Percentiles rank a stretch among this genome's conserved stretches.
These are phyloP conservation scores for Aspergillus transmontanensis DNA, from an alignment of 2,329 filamentous ascomycete species.

Conservation along the genomic window DNA sequence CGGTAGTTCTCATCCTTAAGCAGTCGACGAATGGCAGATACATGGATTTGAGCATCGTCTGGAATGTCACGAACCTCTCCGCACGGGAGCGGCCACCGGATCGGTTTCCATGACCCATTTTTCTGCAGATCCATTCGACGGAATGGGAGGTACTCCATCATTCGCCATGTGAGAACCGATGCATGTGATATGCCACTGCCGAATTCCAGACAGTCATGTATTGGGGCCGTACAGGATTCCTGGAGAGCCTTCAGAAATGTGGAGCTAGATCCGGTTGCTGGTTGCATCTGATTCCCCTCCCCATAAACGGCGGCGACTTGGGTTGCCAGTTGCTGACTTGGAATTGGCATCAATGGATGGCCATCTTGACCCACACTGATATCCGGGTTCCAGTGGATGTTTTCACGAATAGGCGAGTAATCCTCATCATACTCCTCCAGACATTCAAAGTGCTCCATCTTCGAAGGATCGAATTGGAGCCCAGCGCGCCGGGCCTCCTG, in stretches of 20 bases:
- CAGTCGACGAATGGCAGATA: conserved; percentile 74
- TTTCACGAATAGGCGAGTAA: conserved; percentile 37
- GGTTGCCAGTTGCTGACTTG: conserved; percentile 9
- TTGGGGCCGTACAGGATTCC: conserved; percentile 55
- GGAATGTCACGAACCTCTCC: conserved; percentile 80
- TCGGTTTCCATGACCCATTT: conserved; percentile 77
- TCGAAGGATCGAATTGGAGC: conserved; percentile 68
- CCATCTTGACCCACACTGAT: conserved; percentile 21
- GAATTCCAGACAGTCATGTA: conserved; percentile 73
- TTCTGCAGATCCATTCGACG: conserved; percentile 74
- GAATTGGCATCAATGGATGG: conserved; percentile 12
- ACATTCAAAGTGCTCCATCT: conserved; percentile 69
- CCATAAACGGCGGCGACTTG: conserved; percentile 9
- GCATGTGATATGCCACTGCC: conserved; percentile 58
- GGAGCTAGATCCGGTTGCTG: conserved; percentile 31
- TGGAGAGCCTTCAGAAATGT: conserved; percentile 63
- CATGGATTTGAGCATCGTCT: conserved; percentile 68
- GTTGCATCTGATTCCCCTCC: conserved; percentile 25
- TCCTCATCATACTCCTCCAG: conserved; percentile 47
- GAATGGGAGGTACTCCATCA: conserved; percentile 83
- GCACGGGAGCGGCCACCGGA: conserved; percentile 75
- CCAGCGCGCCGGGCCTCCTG: conserved; percentile 66
- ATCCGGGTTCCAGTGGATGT: conserved; percentile 20
- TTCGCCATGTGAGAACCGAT: conserved; percentile 69
- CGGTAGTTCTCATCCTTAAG: conserved; percentile 64